Percentiles rank a stretch among this genome's conserved stretches.
phyloP scores from a whole-genome alignment of 2,329 filamentous ascomycete species.

The Sphaceloma murrayae region DNA sequence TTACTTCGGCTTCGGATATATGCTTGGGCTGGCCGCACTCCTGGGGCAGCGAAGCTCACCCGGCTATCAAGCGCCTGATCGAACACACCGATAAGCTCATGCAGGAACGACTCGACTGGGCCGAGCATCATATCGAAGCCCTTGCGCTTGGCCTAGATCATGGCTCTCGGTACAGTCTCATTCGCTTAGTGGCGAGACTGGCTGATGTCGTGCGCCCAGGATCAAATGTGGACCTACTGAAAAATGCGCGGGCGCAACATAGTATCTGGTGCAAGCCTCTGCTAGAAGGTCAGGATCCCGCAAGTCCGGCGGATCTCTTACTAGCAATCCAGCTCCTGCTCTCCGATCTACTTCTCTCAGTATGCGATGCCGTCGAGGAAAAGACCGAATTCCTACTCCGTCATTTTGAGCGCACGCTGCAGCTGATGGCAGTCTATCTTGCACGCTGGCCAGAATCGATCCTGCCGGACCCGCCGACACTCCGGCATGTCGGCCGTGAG shows the following conservation, averaged over 20 bases:
- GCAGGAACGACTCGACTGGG: constrained; percentile 4
- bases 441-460: constrained; percentile 4
- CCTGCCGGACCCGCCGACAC: constrained; percentile 1
- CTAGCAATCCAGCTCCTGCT: constrained; percentile 2
- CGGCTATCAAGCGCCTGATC: not conserved
- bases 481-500: not conserved
- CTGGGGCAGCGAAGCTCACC: not conserved
- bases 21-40: not conserved
- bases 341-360: constrained; percentile 1
- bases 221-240: not conserved
- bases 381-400: not conserved
- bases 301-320: constrained; percentile 1
- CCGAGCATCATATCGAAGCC: constrained; percentile 2
- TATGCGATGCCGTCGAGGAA: not conserved
- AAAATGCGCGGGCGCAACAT: not conserved
- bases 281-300: not conserved
- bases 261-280: not conserved
- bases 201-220: not conserved
- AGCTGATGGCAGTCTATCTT: constrained; percentile 8
- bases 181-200: constrained; percentile 8
- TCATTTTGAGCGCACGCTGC: constrained; percentile 3
- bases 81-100: constrained; percentile 1
- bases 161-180: not conserved
- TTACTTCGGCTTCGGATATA: not conserved
- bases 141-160: not conserved